Conservation (phyloP, 495 filamentous ascomycete species). For the Astrothelium macrocarpum region DNA sequence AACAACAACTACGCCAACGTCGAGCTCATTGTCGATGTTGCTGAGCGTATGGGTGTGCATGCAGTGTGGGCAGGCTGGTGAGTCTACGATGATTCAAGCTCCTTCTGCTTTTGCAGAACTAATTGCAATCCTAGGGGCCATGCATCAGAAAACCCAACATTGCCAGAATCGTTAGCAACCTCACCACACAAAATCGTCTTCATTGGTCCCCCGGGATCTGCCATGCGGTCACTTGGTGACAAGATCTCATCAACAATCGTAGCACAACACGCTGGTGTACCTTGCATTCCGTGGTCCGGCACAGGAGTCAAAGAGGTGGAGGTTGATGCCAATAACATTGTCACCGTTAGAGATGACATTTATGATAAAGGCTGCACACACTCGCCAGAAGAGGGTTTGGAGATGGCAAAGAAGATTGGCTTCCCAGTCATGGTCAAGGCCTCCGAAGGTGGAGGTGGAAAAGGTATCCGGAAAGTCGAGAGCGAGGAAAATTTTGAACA, state of each 20-base stretch:
- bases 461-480: slow-evolving; percentile 96
- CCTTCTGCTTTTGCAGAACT: slow-evolving; percentile 11
- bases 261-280: slow-evolving; percentile 91
- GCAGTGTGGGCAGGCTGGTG: slow-evolving; percentile 99
- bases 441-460: slow-evolving; percentile 98
- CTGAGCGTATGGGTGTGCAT: slow-evolving; percentile 97
- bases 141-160: slow-evolving; percentile 95
- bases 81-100: slow-evolving; percentile 24
- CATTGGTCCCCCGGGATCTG: slow-evolving; percentile 93
- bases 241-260: slow-evolving; percentile 99
- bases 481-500: slow-evolving; percentile 70
- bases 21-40: slow-evolving; percentile 96
- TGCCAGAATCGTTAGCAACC: slow-evolving; percentile 89
- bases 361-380: slow-evolving; percentile 88
- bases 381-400: slow-evolving; percentile 78
- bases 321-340: slow-evolving; percentile 73
- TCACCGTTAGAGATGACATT: slow-evolving; percentile 77
- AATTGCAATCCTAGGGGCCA: slow-evolving; percentile 59
- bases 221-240: slow-evolving; percentile 97
- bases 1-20: slow-evolving; percentile 99
- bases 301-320: slow-evolving; percentile 75
- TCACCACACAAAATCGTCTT: slow-evolving; percentile 98
- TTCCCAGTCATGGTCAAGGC: slow-evolving; percentile 99
- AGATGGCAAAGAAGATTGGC: slow-evolving; percentile 79
- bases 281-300: slow-evolving; percentile 98